phyloP scores from a whole-genome alignment of 2,329 filamentous ascomycete genomes.

The Pyrenophora teres region DNA sequence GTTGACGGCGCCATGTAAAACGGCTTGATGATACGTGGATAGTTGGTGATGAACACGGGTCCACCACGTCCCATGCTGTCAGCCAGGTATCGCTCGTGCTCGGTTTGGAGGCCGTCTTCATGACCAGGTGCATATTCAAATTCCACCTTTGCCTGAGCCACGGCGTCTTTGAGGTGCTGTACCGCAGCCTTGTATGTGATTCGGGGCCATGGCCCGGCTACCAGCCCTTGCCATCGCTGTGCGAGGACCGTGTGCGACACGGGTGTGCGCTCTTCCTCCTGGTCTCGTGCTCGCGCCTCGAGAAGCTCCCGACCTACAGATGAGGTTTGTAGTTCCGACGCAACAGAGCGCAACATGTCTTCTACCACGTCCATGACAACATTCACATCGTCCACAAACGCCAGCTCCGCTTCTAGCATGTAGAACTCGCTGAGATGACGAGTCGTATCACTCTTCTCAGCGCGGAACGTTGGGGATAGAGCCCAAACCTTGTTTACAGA shows the following conservation, averaged over 20 bases:
- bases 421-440: slow-evolving; percentile 97
- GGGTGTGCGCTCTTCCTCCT: slow-evolving; percentile 43
- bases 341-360: slow-evolving; percentile 69
- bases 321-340: slow-evolving; percentile 56
- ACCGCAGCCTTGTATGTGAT: slow-evolving; percentile 85
- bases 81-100: slow-evolving; percentile 91
- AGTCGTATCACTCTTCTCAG: slow-evolving; percentile 81
- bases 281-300: slow-evolving; percentile 48
- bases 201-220: slow-evolving; percentile 76
- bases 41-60: slow-evolving; percentile 91
- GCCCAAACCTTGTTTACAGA: slow-evolving; percentile 92
- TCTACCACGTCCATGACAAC: slow-evolving; percentile 81
- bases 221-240: slow-evolving; percentile 73
- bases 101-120: slow-evolving; percentile 77
- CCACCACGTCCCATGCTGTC: slow-evolving; percentile 63
- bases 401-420: slow-evolving; percentile 93
- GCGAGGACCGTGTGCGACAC: slow-evolving; percentile 60
- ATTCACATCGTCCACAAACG: slow-evolving; percentile 72
- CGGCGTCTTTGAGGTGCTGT: slow-evolving; percentile 65
- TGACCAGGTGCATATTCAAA: slow-evolving; percentile 75
- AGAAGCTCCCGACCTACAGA: slow-evolving; percentile 61
- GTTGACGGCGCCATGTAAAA: slow-evolving; percentile 77
- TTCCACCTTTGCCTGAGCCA: slow-evolving; percentile 51
- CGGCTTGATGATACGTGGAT: slow-evolving; percentile 85
- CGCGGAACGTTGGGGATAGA: slow-evolving; percentile 89